Percentiles rank a stretch among this genome's conserved stretches.
Evolutionary conservation across 768 basidiomycete genomes (phyloP).

Genomic region (Myochromella boudieri): DNA sequence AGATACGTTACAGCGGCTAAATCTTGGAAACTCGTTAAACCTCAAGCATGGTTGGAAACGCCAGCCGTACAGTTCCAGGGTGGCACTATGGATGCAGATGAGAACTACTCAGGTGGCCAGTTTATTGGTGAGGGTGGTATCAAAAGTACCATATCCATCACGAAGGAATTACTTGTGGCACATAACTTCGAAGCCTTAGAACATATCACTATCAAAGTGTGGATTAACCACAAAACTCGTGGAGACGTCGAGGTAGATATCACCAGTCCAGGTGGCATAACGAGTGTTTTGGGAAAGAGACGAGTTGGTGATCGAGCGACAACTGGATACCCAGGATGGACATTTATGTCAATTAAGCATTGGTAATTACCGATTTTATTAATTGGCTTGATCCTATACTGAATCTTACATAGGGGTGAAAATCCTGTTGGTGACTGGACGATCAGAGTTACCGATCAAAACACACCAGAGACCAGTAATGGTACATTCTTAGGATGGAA

Average conservation of each 20-base stretch:
- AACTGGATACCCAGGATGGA: conserved; percentile 90
- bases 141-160: conserved; percentile 61
- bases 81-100: conserved; percentile 54
- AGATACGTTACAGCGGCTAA: conserved; percentile 79
- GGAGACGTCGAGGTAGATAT: conserved; percentile 95
- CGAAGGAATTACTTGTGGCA: conserved; percentile 59
- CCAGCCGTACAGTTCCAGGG: conserved; percentile 66
- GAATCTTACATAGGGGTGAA: conserved; percentile 71
- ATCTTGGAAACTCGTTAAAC: conserved; percentile 85
- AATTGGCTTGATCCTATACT: conserved; percentile 12
- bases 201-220: conserved; percentile 89
- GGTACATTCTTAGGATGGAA: conserved; percentile 88
- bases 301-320: conserved; percentile 63
- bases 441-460: conserved; percentile 80
- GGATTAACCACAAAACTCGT: conserved; percentile 83
- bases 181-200: conserved; percentile 88
- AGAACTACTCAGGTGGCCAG: conserved; percentile 61
- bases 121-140: conserved; percentile 68
- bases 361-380: conserved; percentile 57
- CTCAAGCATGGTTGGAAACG: conserved; percentile 87
- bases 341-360: conserved; percentile 98
- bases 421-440: conserved; percentile 90
- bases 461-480: conserved; percentile 47
- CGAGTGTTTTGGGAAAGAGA: conserved; percentile 76
- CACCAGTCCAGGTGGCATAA: conserved; percentile 80